These are phyloP conservation scores for Thermomyces lanuginosus DNA, from an alignment of 2,329 filamentous ascomycete genomes.

Conservation along the genomic window DNA sequence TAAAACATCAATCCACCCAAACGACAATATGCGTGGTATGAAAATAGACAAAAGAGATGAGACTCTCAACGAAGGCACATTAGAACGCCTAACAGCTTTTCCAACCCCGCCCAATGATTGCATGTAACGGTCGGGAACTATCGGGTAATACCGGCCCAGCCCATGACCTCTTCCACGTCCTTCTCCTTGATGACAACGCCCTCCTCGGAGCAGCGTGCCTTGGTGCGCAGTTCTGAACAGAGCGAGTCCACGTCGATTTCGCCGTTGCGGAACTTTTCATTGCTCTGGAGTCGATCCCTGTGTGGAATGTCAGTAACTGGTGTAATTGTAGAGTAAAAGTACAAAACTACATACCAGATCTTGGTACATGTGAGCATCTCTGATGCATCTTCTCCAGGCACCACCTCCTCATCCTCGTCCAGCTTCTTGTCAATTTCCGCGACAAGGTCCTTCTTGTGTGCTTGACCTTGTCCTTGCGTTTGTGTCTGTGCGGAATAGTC, in stretches of 20 bases:
- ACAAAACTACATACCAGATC: constrained; percentile 58
- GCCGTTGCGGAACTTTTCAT: constrained; percentile 72
- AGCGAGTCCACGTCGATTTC: constrained; percentile 88
- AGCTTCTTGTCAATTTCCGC: constrained; percentile 56
- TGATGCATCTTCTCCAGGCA: constrained; percentile 42
- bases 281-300: constrained; percentile 81
- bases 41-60: no score
- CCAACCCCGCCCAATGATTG: neutral
- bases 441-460: constrained; percentile 52
- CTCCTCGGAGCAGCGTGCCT: constrained; percentile 80
- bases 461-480: no score
- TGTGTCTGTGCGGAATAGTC: no score
- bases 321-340: neutral
- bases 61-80: neutral
- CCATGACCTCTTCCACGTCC: constrained; percentile 70
- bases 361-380: constrained; percentile 71
- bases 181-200: constrained; percentile 79
- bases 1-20: no score
- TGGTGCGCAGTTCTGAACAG: constrained; percentile 83
- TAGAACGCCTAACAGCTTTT: constrained; percentile 1
- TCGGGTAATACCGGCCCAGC: constrained; percentile 18
- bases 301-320: constrained; percentile 26
- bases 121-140: constrained; percentile 5
- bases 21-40: no score
- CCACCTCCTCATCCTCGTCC: constrained; percentile 54